A percentile compares a stretch with the other conserved stretches of the same genome.
These are phyloP conservation scores for Rhizopus arrhizus DNA, from an alignment of 371 early-diverging fungal genomes.

Conservation along the genomic window DNA sequence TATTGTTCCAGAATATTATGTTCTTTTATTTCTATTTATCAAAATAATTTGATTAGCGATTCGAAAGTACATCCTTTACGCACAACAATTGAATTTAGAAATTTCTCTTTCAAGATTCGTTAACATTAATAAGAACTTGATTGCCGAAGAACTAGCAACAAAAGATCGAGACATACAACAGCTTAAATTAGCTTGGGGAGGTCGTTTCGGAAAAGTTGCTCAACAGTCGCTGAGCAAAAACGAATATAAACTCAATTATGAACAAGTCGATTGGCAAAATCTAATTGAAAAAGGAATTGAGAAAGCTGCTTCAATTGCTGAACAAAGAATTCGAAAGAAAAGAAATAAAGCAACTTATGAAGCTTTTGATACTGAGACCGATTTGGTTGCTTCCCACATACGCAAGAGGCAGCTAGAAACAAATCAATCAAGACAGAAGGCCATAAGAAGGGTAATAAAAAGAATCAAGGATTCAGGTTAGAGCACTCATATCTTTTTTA, in stretches of 20 bases:
- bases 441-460: neutral
- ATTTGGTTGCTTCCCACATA: neutral
- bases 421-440: constrained; percentile 4
- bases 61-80: constrained; percentile 4
- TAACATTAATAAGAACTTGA: neutral
- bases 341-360: neutral
- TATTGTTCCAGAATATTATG: too few species aligned
- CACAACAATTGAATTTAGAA: neutral
- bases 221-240: constrained; percentile 1
- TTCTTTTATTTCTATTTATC: too few species aligned
- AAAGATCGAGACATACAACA: neutral
- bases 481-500: constrained; percentile 5
- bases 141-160: constrained; percentile 3
- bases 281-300: too few species aligned
- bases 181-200: constrained; percentile 6
- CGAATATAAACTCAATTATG: neutral
- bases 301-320: too few species aligned
- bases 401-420: constrained; percentile 6
- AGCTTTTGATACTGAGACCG: neutral
- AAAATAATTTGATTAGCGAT: too few species aligned
- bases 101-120: constrained; percentile 6
- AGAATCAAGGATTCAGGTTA: neutral
- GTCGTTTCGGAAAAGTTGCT: constrained; percentile 3
- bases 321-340: neutral
- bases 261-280: too few species aligned